Evolutionary conservation across 257 asterid genomes (phyloP), one percentile per base, ranked within the genome.

Genomic region (Solanum paucissectum): DNA sequence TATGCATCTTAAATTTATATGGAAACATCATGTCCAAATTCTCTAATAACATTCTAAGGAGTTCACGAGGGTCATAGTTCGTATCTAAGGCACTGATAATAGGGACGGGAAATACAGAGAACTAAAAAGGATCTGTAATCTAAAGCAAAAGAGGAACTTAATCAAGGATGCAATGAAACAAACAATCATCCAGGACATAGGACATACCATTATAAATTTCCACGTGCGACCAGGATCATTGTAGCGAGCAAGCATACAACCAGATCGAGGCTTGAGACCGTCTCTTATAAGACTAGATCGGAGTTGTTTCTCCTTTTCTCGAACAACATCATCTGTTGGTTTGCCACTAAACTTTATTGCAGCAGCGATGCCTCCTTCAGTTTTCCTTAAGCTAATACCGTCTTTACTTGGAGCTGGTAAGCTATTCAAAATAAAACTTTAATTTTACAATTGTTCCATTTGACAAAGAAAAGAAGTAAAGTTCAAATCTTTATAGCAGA

Each of bases 191-290:
- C 40, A 55, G n/a, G 13, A 52, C 25, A 55, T 7, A 55, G 37
- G 18, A 27, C 92, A 68, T 66, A 95, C 98, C 99, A 94, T 93
- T 32, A 90, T 90, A 86, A 91, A 94, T 91, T 91, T 93, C 96
- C 94, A 87, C 6, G 99, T 96, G 46, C 94, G 92, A 76, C 95
- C 98, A 12, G 98, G 98, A 91, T 95, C 99, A 71, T 96, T 96
- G 93, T 96, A 96, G 10, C 98, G 98, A 23, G 98, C 99, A 7
- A 96, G 89, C 92, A 94, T 42, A 88, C 98, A 96, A 58, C 98
- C 98, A 0, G 84, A 37, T 89, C 90, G 90, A 11, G 96, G 94
- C 60, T 83, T 94, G 79, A 95, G 92, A 72, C 97, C 97, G 23
- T 94, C 96, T 68, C 60, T 88, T 1, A 89, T 52, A 76, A 96